Base-by-base conservation (phyloP, 2,329 filamentous ascomycete species). In the Aspergillus glaucus region DNA sequence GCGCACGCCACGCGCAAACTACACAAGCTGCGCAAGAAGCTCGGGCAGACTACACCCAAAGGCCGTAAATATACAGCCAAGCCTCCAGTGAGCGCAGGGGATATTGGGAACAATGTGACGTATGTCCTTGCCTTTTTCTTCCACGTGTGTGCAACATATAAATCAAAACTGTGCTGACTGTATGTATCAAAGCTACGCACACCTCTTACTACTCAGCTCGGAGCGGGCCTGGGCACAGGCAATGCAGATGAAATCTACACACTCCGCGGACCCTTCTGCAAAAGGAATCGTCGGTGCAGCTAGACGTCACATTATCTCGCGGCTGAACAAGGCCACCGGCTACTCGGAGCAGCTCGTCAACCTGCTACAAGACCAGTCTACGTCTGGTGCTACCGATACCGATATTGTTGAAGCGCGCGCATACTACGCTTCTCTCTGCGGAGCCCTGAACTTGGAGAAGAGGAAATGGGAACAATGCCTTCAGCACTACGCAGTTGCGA, bases 181-280 rank as follows among this genome's bases (percentile, higher is more conserved):
- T 50, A 46, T 34, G 3, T 36, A 44, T 37, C 42, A 32, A 59
- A 94, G 88, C 69, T 88, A 84, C 70, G 80, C 85, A 44, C 79
- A 86, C 57, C 77, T 96, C n/a, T 77, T 92, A 28, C 78, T 98
- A 49, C 82, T 96, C 62, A 87, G 84, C 36, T 84, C 91, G 52
- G 93, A 98, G 74, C 82, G 93, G 55, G 88, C 91, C 45, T 97
- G 90, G 88, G 92, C 93, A 34, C 86, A 95, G 68, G 92, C 91
- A 50, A 94, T 97, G 90, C 84, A 87, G 65, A 89, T 96, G 79
- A 96, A 95, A 71, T 81, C 88, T 3, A 76, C 82, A 17, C 88
- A 94, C 65, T 81, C 87, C 36, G 80, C 87, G 59, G 88, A 93
- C 59, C 83, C 85, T 52, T 75, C 77, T 34, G 73, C 77, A 46